These are phyloP conservation scores for Fusarium subglutinans DNA, from an alignment of 2,329 filamentous ascomycete species.

Conservation along the genomic window DNA sequence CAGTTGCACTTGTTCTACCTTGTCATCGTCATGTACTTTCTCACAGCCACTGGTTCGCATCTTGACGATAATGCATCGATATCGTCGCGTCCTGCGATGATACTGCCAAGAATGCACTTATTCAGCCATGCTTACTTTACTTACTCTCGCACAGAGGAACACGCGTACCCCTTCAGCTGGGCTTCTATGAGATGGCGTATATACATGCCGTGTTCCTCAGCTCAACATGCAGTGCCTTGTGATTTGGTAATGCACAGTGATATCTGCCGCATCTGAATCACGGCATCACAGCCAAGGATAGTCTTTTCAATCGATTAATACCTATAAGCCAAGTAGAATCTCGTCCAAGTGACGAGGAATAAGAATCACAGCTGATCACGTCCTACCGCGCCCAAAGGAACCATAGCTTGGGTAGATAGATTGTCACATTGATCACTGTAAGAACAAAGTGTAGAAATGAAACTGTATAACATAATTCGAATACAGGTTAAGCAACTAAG, in stretches of 20 bases:
- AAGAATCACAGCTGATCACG: not conserved
- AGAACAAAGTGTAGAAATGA: not conserved
- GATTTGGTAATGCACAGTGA: not conserved
- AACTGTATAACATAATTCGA: not conserved
- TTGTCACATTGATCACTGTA: not conserved
- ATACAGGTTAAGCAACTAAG: not conserved
- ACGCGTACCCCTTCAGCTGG: not conserved
- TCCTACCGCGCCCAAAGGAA: not conserved
- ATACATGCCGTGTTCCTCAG: not conserved
- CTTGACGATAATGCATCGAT: not conserved
- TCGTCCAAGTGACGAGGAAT: not conserved
- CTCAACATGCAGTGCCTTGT: not conserved
- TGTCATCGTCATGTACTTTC: not conserved
- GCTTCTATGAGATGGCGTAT: not conserved
- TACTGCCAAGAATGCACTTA: not conserved
- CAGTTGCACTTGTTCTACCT: not conserved
- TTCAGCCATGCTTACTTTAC: constrained; percentile 1
- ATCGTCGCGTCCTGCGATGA: not conserved
- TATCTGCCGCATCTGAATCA: not conserved
- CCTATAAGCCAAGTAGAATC: not conserved
- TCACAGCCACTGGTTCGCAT: not conserved
- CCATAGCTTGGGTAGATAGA: not conserved
- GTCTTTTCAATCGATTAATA: not conserved
- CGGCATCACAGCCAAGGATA: not conserved
- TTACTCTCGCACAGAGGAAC: not conserved